These are phyloP conservation scores for Ogataea ganodermae DNA, from an alignment of 805 yeast species.

Conservation along the genomic window DNA sequence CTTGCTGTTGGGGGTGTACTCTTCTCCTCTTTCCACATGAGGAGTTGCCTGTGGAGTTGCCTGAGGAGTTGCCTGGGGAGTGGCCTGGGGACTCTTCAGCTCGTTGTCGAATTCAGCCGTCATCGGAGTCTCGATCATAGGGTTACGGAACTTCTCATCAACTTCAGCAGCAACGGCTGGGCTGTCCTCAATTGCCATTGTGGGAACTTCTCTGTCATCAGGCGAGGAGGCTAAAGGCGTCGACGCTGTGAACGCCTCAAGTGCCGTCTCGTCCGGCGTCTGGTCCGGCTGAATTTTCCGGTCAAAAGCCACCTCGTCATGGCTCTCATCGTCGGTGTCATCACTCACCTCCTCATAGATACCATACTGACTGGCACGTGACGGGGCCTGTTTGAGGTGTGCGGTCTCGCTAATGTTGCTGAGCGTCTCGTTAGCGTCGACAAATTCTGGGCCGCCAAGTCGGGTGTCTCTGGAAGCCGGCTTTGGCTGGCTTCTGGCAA, in stretches of 20 bases:
- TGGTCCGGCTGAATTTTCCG: not conserved
- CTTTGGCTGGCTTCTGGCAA: conserved; percentile 3
- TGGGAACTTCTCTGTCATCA: conserved; percentile 1
- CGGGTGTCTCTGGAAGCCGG: not conserved
- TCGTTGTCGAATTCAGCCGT: conserved; percentile 11
- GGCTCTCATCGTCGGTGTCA: conserved; percentile 11
- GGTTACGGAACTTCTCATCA: conserved; percentile 13
- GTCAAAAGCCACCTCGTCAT: not conserved
- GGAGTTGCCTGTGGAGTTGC: conserved; percentile 5
- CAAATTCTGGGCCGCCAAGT: conserved; percentile 10
- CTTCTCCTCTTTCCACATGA: conserved; percentile 3
- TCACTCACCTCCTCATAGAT: conserved; percentile 23
- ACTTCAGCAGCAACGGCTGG: not conserved
- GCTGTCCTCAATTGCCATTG: not conserved
- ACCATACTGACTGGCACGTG: conserved; percentile 25
- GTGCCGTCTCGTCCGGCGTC: no score
- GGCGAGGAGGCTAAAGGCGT: conserved; percentile 8
- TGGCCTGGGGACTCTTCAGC: conserved; percentile 5
- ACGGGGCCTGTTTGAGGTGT: conserved; percentile 15
- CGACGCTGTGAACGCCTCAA: conserved; percentile 14
- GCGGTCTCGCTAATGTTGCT: conserved; percentile 8
- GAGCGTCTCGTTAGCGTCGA: conserved; percentile 19
- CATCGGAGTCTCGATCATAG: conserved; percentile 21
- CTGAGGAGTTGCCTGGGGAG: no score
- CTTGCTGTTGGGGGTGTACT: conserved; percentile 19